phyloP scores from a whole-genome alignment of 352 stramenopile species.

The Globisporangium cederbergense region DNA sequence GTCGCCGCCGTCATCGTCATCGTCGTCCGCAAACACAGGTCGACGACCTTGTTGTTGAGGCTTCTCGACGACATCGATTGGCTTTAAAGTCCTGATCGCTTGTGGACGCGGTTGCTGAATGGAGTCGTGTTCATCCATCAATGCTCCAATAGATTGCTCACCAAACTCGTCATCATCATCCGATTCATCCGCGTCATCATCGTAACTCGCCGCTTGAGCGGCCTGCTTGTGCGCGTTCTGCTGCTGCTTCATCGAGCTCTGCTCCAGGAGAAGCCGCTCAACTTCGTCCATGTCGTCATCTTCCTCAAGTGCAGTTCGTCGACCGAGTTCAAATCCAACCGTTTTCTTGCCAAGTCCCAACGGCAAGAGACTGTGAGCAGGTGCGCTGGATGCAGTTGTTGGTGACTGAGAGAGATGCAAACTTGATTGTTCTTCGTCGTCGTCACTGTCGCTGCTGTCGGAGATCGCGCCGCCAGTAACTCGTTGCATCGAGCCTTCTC shows the following conservation, averaged over 20 bases:
- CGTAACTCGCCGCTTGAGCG: neutral
- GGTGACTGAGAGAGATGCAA: neutral
- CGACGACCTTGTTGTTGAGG: neutral
- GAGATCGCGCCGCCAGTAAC: neutral
- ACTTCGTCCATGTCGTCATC: conserved; percentile 18
- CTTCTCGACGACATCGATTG: neutral
- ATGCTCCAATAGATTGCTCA: conserved; percentile 15
- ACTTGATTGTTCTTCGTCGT: neutral
- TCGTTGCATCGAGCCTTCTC: neutral
- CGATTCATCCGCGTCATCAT: neutral
- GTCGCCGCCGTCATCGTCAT: conserved; percentile 19
- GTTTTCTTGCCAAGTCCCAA: neutral
- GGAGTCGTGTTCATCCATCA: neutral
- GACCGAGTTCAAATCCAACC: neutral
- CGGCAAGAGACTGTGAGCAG: neutral
- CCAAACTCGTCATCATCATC: conserved; percentile 21
- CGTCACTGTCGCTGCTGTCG: conserved; percentile 7
- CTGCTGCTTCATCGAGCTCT: conserved; percentile 14
- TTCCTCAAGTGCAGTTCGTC: conserved; percentile 2
- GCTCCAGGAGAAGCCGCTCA: conserved; percentile 6
- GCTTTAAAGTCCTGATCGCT: neutral
- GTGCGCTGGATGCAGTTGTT: neutral
- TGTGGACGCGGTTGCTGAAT: neutral
- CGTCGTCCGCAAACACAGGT: neutral
- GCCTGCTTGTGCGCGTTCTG: neutral